Evolutionary conservation across 768 basidiomycete species (phyloP).

Genomic region (Boletus reticulatus): DNA sequence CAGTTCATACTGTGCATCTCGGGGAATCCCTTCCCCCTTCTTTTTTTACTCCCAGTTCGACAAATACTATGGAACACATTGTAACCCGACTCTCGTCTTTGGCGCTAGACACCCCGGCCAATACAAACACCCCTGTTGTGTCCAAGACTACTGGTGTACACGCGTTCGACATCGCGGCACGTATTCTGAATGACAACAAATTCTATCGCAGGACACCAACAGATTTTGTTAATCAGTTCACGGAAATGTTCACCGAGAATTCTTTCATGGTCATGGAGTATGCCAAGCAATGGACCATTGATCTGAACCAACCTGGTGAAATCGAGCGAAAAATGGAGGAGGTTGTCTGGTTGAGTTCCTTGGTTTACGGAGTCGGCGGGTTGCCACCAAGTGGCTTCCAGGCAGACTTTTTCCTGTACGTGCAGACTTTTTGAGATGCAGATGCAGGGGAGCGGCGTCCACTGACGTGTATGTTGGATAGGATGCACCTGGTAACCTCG

Average conservation of each 20-base stretch:
- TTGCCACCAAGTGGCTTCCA: slow-evolving; percentile 48
- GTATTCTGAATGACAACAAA: slow-evolving; percentile 47
- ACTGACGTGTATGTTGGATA: slow-evolving; percentile 3
- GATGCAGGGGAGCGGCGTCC: no score
- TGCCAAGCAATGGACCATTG: slow-evolving; percentile 43
- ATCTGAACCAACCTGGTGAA: slow-evolving; percentile 34
- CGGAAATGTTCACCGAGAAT: neutral
- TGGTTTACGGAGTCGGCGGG: slow-evolving; percentile 59
- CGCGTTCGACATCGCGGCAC: slow-evolving; percentile 49
- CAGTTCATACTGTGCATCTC: slow-evolving; percentile 33
- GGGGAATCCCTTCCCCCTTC: slow-evolving; percentile 30
- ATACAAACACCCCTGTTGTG: neutral
- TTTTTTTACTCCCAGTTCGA: slow-evolving; percentile 2
- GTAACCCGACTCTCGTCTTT: slow-evolving; percentile 4
- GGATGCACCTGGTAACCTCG: slow-evolving; percentile 32
- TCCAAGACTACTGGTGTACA: slow-evolving; percentile 15
- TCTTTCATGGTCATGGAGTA: slow-evolving; percentile 7
- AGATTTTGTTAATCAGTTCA: slow-evolving; percentile 24
- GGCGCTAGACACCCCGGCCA: neutral
- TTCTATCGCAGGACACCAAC: slow-evolving; percentile 15
- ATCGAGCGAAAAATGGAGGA: slow-evolving; percentile 62
- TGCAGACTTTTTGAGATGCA: neutral
- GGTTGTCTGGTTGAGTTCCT: slow-evolving; percentile 49
- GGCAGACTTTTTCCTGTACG: slow-evolving; percentile 51
- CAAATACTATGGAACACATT: neutral